These are phyloP conservation scores for Hygrophoropsis aurantiaca DNA, from an alignment of 768 basidiomycete species.

Conservation along the genomic window DNA sequence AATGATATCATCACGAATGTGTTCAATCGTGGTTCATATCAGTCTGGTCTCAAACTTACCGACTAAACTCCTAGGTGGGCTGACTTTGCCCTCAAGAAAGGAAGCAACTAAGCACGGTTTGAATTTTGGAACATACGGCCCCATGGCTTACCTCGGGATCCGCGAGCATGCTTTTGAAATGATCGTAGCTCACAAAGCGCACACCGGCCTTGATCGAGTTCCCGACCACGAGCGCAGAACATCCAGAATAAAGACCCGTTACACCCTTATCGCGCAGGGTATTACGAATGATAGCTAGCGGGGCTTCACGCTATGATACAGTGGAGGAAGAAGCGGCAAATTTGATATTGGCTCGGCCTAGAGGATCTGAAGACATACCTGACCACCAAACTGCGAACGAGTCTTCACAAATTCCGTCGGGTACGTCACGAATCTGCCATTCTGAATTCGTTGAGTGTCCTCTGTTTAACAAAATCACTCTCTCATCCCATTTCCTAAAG, in stretches of 20 bases:
- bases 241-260: constrained; percentile 89
- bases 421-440: constrained; percentile 75
- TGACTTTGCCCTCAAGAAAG: constrained; percentile 77
- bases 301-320: constrained; percentile 55
- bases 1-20: not conserved
- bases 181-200: constrained; percentile 91
- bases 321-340: not conserved
- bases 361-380: constrained; percentile 39
- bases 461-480: too few species aligned
- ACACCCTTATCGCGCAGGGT: constrained; percentile 79
- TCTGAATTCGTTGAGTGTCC: constrained; percentile 36
- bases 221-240: constrained; percentile 84
- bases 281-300: constrained; percentile 68
- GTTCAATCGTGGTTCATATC: constrained; percentile 4
- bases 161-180: constrained; percentile 81
- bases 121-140: not conserved
- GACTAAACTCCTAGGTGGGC: constrained; percentile 78
- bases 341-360: not conserved
- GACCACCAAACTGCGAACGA: constrained; percentile 85
- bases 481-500: too few species aligned
- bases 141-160: constrained; percentile 68
- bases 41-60: constrained; percentile 44
- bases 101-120: not conserved
- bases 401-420: constrained; percentile 95
- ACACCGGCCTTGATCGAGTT: constrained; percentile 96